Percentiles rank a stretch among this genome's conserved stretches.
phyloP scores from a whole-genome alignment of 164 flowering plant species.

The Tetrastigma voinierianum region DNA sequence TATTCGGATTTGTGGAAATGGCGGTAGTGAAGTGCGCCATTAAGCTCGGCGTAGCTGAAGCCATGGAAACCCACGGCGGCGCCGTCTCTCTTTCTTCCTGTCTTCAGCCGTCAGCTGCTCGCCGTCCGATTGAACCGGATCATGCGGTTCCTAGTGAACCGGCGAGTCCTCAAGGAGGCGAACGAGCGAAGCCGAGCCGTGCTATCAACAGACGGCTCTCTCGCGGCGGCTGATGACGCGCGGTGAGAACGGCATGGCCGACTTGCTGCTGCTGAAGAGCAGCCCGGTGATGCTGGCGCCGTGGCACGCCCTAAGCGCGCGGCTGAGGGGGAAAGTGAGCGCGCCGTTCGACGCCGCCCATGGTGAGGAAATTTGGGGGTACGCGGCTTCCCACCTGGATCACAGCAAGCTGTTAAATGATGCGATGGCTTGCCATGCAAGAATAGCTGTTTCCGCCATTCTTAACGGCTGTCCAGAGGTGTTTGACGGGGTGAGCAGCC shows the following conservation, averaged over 20 bases:
- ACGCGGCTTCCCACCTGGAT: conserved; percentile 26
- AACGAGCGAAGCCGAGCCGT: conserved; percentile 4
- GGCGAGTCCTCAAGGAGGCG: conserved; percentile 23
- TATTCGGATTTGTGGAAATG: conserved; percentile 45
- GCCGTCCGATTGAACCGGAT: conserved; percentile 37
- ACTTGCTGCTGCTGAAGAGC: conserved; percentile 35
- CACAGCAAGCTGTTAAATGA: conserved; percentile 44
- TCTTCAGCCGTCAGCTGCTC: conserved; percentile 34
- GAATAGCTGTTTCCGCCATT: conserved; percentile 25
- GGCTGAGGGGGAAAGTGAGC: conserved; percentile 7
- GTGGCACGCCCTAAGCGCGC: conserved; percentile 38
- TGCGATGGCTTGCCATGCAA: conserved; percentile 55
- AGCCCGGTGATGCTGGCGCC: conserved; percentile 52
- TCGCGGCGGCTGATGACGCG: conserved; percentile 35
- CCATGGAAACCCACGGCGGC: conserved; percentile 27
- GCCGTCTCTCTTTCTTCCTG: conserved; percentile 45
- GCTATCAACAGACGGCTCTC: conserved; percentile 42
- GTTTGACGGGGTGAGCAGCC: conserved; percentile 30
- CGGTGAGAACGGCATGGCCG: conserved; percentile 38
- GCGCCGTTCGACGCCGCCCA: conserved; percentile 33
- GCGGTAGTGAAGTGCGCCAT: conserved; percentile 62
- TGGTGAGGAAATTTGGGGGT: conserved; percentile 48
- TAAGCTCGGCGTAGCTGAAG: conserved; percentile 58
- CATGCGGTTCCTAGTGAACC: conserved; percentile 47
- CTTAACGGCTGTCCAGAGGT: conserved; percentile 31